These are phyloP conservation scores for Eucalyptus lansdowneana DNA, from an alignment of 345 rosid species.

Conservation along the genomic window DNA sequence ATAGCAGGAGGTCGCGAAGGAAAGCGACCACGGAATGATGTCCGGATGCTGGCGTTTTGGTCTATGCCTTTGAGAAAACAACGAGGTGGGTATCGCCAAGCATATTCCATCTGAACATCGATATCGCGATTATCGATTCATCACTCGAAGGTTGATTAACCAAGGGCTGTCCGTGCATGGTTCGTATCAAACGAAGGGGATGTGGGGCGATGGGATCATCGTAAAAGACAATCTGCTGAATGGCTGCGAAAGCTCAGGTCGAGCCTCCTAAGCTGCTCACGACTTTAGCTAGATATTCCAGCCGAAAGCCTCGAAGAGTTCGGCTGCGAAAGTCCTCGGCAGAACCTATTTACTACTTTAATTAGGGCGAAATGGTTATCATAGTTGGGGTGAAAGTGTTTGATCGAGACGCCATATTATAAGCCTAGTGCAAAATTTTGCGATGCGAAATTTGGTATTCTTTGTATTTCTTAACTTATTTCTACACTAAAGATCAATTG, in stretches of 20 bases:
- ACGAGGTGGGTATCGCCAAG: slow-evolving; percentile 2
- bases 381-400: background rate
- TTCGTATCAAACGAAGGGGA: background rate
- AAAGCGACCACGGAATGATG: background rate
- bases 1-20: background rate
- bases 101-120: background rate
- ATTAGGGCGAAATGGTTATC: background rate
- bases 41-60: background rate
- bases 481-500: background rate
- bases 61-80: background rate
- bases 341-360: background rate
- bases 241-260: background rate
- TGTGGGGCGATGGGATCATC: background rate
- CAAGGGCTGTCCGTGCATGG: background rate
- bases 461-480: background rate
- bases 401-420: background rate
- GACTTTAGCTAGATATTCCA: background rate
- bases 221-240: background rate
- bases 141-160: background rate
- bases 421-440: background rate
- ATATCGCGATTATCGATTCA: background rate
- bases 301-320: background rate
- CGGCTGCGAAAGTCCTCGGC: background rate
- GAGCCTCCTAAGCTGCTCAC: background rate
- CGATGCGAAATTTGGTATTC: background rate